Conservation (phyloP, 1,139 yeast genomes). For the Lodderomyces parapsilosis region DNA sequence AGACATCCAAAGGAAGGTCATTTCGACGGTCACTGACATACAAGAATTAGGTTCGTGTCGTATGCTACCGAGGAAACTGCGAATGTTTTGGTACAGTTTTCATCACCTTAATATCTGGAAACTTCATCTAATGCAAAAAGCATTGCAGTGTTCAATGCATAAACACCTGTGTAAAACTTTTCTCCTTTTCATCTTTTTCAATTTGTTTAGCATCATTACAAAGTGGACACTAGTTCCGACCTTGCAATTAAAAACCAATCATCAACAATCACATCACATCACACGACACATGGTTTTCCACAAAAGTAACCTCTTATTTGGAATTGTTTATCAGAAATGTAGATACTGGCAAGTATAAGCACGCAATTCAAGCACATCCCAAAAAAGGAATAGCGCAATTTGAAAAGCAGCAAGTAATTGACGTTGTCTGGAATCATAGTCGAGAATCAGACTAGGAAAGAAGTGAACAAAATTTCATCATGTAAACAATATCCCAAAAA, state of each 20-base stretch:
- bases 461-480: slow-evolving; percentile 65
- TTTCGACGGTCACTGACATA: slow-evolving; percentile 75
- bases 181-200: background rate
- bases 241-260: slow-evolving; percentile 7
- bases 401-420: slow-evolving; percentile 41
- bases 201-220: slow-evolving; percentile 6
- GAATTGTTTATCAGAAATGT: slow-evolving; percentile 59
- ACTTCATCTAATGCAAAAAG: background rate
- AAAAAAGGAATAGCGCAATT: background rate
- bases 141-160: background rate
- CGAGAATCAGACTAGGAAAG: slow-evolving; percentile 80
- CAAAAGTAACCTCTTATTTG: background rate
- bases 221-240: slow-evolving; percentile 7
- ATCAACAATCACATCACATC: background rate
- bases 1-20: slow-evolving; percentile 75
- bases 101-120: slow-evolving; percentile 54
- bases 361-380: slow-evolving; percentile 17
- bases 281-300: background rate
- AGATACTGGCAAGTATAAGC: slow-evolving; percentile 87
- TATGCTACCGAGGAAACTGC: slow-evolving; percentile 93
- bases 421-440: slow-evolving; percentile 74
- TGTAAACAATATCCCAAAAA: slow-evolving; percentile 10
- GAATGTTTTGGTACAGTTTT: slow-evolving; percentile 74
- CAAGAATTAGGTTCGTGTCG: slow-evolving; percentile 75
- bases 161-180: background rate